Evolutionary conservation across 2,329 filamentous ascomycete species (phyloP), one percentile per base, ranked within the genome.

Genomic region (Pseudopyrenochaeta lycopersici): DNA sequence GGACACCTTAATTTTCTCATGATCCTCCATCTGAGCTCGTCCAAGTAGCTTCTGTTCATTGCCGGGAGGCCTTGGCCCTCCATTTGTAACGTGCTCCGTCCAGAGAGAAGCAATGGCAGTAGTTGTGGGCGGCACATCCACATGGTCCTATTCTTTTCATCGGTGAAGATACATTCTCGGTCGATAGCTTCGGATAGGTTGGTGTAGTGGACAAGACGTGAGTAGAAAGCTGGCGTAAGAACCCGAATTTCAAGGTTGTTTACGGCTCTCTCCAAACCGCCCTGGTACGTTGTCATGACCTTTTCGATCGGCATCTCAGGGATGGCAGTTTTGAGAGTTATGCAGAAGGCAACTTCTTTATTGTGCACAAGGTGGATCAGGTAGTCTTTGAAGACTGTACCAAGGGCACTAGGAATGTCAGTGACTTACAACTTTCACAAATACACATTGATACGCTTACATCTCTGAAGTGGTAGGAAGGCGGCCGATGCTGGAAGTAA

Each of bases 141-240:
- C 7, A 88, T 69, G 0, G 87, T 90, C 33, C 79, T 76, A 58
- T 82, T 88, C 52, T 86, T 85, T 39, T 83, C 77, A 20, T 80
- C 74, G 1, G 77, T 77, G 29, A 76, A 75, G 12, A 79, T 64
- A 71, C 66, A 85, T 68, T 90, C 87, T 53, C 81, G 80, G 49
- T 87, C 84, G 27, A 90, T 76, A 1, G 85, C 86, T 61, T 88
- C 85, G 15, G 85, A 79, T 18, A 85, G 84, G 64, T 88, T 81
- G 0, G 83, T 78, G 65, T 90, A 90, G 58, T 84, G 81, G 0
- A 87, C 79, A 42, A 90, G 86, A 23, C 87, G 82, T 11, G 84
- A 81, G 75, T 91, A 91, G 66, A 91, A 91, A 0, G 77, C 78
- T 1, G 89, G 88, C 0, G 85, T 88, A 17, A 89, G 71, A 4